phyloP scores from a whole-genome alignment of 768 basidiomycete genomes.

The Tephrocybe sp. region DNA sequence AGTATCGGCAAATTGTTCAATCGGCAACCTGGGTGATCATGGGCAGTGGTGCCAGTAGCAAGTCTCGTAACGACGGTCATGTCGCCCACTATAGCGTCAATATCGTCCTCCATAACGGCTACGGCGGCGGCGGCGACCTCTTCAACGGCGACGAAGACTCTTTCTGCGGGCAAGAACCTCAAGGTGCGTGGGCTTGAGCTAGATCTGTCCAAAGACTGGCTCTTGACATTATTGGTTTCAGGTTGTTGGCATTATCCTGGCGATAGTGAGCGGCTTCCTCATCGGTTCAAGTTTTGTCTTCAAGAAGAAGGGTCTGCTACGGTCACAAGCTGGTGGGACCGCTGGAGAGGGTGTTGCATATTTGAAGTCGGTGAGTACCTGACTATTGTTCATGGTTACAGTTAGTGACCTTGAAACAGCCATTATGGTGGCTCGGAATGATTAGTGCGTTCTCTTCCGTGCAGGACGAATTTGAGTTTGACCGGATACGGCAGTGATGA shows the following conservation, averaged over 20 bases:
- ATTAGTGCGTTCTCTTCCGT: slow-evolving; percentile 50
- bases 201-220: not conserved
- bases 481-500: slow-evolving; percentile 69
- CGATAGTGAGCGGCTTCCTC: slow-evolving; percentile 76
- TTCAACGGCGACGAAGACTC: slow-evolving; percentile 32
- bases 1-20: too few relatives aligned
- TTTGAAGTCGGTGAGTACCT: slow-evolving; percentile 72
- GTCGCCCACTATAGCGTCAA: slow-evolving; percentile 27
- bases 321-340: slow-evolving; percentile 76
- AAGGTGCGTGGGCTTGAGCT: slow-evolving; percentile 38
- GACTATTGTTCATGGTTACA: slow-evolving; percentile 2
- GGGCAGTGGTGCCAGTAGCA: not conserved
- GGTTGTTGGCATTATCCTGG: slow-evolving; percentile 78
- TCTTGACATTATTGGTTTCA: slow-evolving; percentile 26
- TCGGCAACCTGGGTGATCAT: not conserved
- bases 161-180: slow-evolving; percentile 46
- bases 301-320: slow-evolving; percentile 93
- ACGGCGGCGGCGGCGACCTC: slow-evolving; percentile 39
- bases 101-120: slow-evolving; percentile 32
- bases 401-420: slow-evolving; percentile 37
- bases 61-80: slow-evolving; percentile 23
- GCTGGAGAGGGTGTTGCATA: slow-evolving; percentile 91
- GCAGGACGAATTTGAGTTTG: not conserved
- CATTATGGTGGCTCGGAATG: slow-evolving; percentile 96
- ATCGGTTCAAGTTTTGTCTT: slow-evolving; percentile 95